Evolutionary conservation across 441 rosid genomes (phyloP), one percentile per base, ranked within the genome.

Genomic region (Viola pubescens): DNA sequence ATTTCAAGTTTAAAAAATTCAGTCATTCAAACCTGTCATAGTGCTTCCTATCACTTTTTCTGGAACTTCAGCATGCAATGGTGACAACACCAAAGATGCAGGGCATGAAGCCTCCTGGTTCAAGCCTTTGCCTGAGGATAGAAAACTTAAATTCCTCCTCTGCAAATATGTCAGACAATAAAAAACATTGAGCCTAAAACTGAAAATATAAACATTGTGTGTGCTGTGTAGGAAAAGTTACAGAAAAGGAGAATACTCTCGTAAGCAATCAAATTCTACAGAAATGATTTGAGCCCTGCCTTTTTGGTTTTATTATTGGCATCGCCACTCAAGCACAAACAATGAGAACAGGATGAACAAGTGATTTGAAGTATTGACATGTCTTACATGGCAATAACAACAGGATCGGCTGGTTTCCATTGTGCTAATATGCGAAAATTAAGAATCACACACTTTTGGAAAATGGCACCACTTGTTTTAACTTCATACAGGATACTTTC

Each of bases 131-230:
- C 70, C 52, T 4, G 63, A 56, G 5, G 66, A 50, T 61, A 52
- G 42, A 12, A 70, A 59, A 66, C 74, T 66, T 63, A 69, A 65
- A 61, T 54, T 70, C 56, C 71, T 74, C 59, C 69, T 81, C 85
- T 85, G 81, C 71, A 60, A 66, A 64, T 41, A 41, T 45, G 16
- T 26, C 43, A 60, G 11, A 41, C 43, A 48, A 6, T 49, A 42
- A 58, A 34, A 45, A 42, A 5, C 3, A 5, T 2, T 8, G 41
- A 9, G 9, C 6, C 13, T n/a, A 8, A 2, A 40, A n/a, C 10
- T 46, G 10, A 34, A 47, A 3, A 11, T 3, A 39, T 47, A 52
- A 39, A 8, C 49, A 52, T 34, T 52, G 6, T 39, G 13, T 16
- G 44, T 46, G 9, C 9, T 43, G 46, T 6, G 6, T 6, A 43